Percentiles rank a stretch among this genome's conserved stretches.
Evolutionary conservation across 768 basidiomycete species (phyloP).

Genomic region (Psilocybe cubensis): DNA sequence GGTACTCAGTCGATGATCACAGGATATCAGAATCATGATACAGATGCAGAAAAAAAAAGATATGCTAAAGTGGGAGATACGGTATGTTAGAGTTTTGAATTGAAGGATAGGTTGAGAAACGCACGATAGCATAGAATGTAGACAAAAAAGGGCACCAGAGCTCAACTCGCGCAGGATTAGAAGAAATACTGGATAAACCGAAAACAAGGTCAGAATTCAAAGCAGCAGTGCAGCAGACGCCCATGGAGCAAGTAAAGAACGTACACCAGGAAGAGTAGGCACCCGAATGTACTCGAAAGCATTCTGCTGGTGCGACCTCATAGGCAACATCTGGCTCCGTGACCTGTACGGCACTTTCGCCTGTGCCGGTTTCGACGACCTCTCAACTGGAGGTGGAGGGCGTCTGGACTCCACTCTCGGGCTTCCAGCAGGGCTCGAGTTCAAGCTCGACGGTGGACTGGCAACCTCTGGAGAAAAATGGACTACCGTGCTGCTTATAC

Average conservation of each 20-base stretch:
- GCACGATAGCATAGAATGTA: neutral
- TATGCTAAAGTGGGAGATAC: neutral
- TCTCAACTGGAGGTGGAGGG: neutral
- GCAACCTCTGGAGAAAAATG: neutral
- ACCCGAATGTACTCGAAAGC: neutral
- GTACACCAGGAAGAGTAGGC: constrained; percentile 4
- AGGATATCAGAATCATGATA: neutral
- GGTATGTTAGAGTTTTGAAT: neutral
- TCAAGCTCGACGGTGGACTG: neutral
- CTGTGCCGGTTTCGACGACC: neutral
- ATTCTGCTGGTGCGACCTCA: neutral
- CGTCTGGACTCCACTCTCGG: neutral
- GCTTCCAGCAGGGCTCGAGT: too few species aligned
- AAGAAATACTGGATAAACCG: constrained; percentile 1
- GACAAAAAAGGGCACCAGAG: neutral
- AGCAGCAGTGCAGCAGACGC: neutral
- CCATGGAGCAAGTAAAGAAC: neutral
- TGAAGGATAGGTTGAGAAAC: neutral
- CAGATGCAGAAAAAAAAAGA: neutral
- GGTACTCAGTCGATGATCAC: too few species aligned
- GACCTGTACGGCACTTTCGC: neutral
- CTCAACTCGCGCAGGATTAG: neutral
- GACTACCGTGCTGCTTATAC: constrained; percentile 7
- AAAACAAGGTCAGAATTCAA: neutral
- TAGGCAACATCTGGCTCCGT: neutral